These are phyloP conservation scores for Betula pendula DNA, from an alignment of 306 rosid species.

Conservation along the genomic window DNA sequence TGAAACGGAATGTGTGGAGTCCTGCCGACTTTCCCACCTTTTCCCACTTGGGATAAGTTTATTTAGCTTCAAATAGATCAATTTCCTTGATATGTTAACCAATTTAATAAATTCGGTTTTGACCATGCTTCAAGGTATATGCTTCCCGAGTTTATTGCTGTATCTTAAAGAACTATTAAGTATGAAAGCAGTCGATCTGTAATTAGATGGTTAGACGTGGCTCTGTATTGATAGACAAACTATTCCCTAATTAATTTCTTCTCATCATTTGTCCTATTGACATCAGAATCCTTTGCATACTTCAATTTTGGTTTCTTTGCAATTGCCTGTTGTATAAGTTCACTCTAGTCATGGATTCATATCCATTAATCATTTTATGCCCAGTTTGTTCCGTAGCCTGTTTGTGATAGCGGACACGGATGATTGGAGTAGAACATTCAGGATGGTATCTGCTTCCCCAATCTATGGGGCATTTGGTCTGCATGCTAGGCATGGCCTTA, in stretches of 20 bases:
- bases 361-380: not conserved
- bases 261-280: not conserved
- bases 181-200: not conserved
- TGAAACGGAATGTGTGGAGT: not conserved
- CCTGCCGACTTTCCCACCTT: not conserved
- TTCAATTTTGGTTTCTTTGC: not conserved
- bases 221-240: not conserved
- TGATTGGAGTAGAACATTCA: slow-evolving; percentile 15
- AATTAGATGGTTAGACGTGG: not conserved
- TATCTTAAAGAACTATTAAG: slow-evolving; percentile 5
- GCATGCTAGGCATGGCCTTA: not conserved
- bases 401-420: slow-evolving; percentile 3
- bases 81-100: not conserved
- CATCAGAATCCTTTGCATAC: not conserved
- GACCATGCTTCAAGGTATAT: not conserved
- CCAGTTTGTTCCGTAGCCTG: not conserved
- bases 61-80: not conserved
- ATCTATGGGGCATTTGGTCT: not conserved
- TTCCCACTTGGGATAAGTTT: not conserved
- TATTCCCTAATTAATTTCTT: not conserved
- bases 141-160: not conserved
- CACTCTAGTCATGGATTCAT: not conserved
- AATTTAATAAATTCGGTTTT: not conserved
- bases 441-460: not conserved
- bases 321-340: not conserved